These are phyloP conservation scores for Podosphaera leucotricha DNA, from an alignment of 2,329 filamentous ascomycete species.

Conservation along the genomic window DNA sequence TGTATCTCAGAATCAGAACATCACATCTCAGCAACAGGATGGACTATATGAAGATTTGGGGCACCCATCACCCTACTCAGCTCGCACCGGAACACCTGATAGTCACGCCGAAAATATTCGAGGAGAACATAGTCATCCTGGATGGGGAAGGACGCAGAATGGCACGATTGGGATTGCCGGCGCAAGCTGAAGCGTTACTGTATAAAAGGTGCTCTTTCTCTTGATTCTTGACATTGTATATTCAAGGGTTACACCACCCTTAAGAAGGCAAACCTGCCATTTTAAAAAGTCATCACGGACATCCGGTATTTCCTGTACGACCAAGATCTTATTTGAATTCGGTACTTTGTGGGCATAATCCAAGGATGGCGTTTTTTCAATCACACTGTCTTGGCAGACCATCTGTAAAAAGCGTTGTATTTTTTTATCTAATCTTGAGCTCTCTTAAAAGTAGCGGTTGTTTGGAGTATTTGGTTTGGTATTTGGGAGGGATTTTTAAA, in stretches of 20 bases:
- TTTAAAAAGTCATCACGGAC: not conserved
- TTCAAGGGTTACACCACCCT: not conserved
- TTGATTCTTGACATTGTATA: not conserved
- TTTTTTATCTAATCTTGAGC: slow-evolving; percentile 1
- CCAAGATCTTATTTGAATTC: not conserved
- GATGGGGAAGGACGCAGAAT: slow-evolving; percentile 15
- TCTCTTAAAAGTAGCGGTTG: not conserved
- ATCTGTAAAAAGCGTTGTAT: not conserved
- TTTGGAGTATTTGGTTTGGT: not conserved
- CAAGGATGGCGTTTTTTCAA: not conserved
- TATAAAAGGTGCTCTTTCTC: not conserved
- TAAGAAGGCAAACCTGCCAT: not conserved
- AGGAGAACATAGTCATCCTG: slow-evolving; percentile 15
- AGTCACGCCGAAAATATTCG: slow-evolving; percentile 11
- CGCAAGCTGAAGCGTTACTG: slow-evolving; percentile 7
- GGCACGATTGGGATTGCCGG: slow-evolving; percentile 16
- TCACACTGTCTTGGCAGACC: not conserved
- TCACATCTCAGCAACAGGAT: slow-evolving; percentile 24
- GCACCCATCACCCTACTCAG: slow-evolving; percentile 9
- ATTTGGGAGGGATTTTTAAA: not conserved
- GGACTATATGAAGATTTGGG: slow-evolving; percentile 17
- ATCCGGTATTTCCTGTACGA: not conserved
- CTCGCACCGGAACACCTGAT: slow-evolving; percentile 15
- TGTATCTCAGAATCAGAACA: slow-evolving; percentile 20
- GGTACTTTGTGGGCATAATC: not conserved